Conservation (phyloP, 2,329 filamentous ascomycete genomes). For the Paraphoma sp. region DNA sequence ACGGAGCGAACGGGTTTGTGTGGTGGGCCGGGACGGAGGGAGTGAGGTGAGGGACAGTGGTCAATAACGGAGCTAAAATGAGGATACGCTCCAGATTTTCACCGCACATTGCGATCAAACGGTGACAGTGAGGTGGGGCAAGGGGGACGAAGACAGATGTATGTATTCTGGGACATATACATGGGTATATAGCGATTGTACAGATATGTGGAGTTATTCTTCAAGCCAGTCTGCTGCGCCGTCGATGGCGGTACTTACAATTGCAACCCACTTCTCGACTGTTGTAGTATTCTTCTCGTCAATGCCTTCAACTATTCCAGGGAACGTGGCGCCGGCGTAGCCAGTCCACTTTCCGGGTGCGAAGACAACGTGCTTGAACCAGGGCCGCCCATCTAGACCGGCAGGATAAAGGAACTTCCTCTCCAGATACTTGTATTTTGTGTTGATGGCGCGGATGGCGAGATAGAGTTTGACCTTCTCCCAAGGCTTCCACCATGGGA, state of each 20-base stretch:
- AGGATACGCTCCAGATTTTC: background rate
- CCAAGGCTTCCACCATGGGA: conserved; percentile 83
- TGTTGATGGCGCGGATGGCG: conserved; percentile 72
- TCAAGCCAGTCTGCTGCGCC: conserved; percentile 46
- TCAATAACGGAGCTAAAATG: background rate
- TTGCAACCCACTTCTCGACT: conserved; percentile 52
- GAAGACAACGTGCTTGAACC: conserved; percentile 97
- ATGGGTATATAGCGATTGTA: conserved; percentile 11
- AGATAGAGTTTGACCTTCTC: conserved; percentile 69
- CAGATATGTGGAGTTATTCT: conserved; percentile 4
- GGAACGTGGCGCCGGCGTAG: conserved; percentile 77
- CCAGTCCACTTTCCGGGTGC: conserved; percentile 92
- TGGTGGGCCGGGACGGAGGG: too few relatives aligned
- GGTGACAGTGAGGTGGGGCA: background rate
- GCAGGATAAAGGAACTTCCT: conserved; percentile 76
- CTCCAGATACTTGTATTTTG: conserved; percentile 84
- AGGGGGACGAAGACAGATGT: background rate
- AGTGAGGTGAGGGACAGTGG: too few relatives aligned
- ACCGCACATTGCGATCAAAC: background rate
- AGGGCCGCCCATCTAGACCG: conserved; percentile 79
- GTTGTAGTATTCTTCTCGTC: conserved; percentile 54
- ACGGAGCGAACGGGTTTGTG: too few relatives aligned
- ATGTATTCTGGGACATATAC: background rate
- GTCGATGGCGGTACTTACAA: conserved; percentile 46
- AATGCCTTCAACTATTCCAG: conserved; percentile 68